These are phyloP conservation scores for Pseudopithomyces chartarum DNA, from an alignment of 2,329 filamentous ascomycete species.

Conservation along the genomic window DNA sequence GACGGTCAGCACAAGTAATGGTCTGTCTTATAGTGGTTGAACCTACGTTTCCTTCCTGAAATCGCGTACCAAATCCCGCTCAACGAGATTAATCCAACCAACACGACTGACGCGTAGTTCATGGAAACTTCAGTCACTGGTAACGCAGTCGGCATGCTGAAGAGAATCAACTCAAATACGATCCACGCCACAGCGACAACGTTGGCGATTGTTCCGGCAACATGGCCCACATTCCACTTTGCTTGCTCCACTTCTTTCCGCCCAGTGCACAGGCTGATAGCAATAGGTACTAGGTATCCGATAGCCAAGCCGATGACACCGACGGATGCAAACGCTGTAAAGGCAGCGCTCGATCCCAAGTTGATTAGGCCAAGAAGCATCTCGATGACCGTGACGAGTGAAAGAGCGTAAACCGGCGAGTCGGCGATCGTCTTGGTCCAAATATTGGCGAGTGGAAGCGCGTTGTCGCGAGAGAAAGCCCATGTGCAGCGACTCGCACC, in stretches of 20 bases:
- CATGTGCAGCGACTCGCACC: constrained; percentile 55
- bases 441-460: constrained; percentile 47
- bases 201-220: constrained; percentile 54
- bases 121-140: constrained; percentile 59
- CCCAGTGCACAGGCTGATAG: constrained; percentile 51
- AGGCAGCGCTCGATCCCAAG: constrained; percentile 53
- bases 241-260: constrained; percentile 55
- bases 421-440: constrained; percentile 28
- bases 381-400: constrained; percentile 52
- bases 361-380: constrained; percentile 58
- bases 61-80: background rate
- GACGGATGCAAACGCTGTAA: constrained; percentile 58
- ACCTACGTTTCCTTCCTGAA: background rate
- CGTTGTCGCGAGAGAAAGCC: constrained; percentile 54
- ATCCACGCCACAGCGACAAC: constrained; percentile 57
- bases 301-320: constrained; percentile 62
- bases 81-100: constrained; percentile 54
- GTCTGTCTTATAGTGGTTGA: background rate
- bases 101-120: constrained; percentile 63
- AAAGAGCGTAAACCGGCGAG: constrained; percentile 48
- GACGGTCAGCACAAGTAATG: background rate
- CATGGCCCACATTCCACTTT: constrained; percentile 52
- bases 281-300: constrained; percentile 62
- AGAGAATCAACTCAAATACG: constrained; percentile 50
- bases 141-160: constrained; percentile 58